These are phyloP conservation scores for Nephelium lappaceum DNA, from an alignment of 345 rosid genomes.

Conservation along the genomic window DNA sequence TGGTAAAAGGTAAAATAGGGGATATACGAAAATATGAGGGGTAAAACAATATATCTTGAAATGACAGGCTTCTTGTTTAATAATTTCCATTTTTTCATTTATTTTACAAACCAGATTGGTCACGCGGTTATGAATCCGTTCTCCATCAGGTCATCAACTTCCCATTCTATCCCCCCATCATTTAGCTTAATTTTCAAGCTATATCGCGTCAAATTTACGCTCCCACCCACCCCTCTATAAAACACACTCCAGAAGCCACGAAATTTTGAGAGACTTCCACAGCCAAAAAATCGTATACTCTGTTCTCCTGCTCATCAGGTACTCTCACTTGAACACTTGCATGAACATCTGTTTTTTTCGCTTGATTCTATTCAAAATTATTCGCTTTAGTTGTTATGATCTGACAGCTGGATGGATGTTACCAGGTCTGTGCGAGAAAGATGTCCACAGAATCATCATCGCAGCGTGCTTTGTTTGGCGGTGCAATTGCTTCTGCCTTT, in stretches of 20 bases:
- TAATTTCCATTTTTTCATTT: too few species aligned
- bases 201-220: not conserved
- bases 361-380: not conserved
- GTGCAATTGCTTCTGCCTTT: constrained; percentile 40
- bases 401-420: not conserved
- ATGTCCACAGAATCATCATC: constrained; percentile 31
- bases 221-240: not conserved
- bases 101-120: too few species aligned
- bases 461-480: constrained; percentile 47
- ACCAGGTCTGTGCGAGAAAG: not conserved
- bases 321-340: not conserved
- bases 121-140: too few species aligned
- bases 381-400: not conserved
- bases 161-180: too few species aligned
- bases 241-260: not conserved
- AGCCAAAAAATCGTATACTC: not conserved
- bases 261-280: not conserved
- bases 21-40: too few species aligned
- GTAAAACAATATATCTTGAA: too few species aligned
- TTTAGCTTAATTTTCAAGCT: not conserved
- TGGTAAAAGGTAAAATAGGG: too few species aligned
- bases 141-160: too few species aligned
- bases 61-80: too few species aligned
- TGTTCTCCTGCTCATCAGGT: not conserved
- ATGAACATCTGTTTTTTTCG: not conserved